phyloP scores from a whole-genome alignment of 345 rosid genomes.

The Populus simonii region DNA sequence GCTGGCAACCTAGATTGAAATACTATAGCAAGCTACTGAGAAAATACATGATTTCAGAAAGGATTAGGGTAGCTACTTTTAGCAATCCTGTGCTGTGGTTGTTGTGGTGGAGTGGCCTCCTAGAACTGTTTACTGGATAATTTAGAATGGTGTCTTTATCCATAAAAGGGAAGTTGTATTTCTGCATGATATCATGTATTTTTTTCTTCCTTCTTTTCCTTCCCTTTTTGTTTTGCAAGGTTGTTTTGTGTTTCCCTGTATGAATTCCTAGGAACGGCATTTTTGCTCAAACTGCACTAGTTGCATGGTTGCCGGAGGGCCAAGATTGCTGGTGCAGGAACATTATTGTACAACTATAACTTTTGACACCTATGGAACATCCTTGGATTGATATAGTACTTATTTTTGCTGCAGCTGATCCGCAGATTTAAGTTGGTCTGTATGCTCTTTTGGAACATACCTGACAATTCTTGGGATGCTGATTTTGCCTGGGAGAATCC shows the following conservation, averaged over 20 bases:
- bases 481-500: background rate
- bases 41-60: background rate
- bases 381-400: background rate
- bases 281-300: background rate
- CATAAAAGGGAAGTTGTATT: background rate
- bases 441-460: background rate
- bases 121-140: background rate
- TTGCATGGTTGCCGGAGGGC: background rate
- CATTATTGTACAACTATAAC: too few species aligned
- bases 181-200: background rate
- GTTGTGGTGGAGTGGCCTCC: background rate
- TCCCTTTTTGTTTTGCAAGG: background rate
- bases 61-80: background rate
- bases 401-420: slow-evolving; percentile 3
- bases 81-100: background rate
- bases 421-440: background rate
- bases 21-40: background rate
- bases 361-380: background rate
- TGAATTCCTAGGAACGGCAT: background rate
- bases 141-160: background rate
- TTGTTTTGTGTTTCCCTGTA: background rate
- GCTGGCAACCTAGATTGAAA: background rate
- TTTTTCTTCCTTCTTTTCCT: background rate
- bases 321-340: background rate
- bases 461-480: background rate